phyloP scores from a whole-genome alignment of 78 protist genomes.

The Corallochytrium limacisporum region DNA sequence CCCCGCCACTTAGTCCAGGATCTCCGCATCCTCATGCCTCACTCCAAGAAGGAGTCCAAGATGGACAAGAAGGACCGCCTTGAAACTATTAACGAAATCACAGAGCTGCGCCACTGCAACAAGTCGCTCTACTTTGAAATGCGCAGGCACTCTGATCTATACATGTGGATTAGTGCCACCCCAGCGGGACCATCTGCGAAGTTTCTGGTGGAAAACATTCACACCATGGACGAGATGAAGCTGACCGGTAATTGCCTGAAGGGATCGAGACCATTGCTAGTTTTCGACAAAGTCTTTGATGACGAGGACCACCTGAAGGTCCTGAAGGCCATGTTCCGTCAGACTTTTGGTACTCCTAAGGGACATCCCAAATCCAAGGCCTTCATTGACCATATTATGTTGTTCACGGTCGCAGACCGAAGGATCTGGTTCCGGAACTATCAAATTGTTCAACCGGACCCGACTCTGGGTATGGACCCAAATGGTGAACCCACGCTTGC shows the following conservation, averaged over 20 bases:
- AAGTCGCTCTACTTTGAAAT: constrained; percentile 59
- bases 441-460: constrained; percentile 34
- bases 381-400: constrained; percentile 83
- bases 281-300: constrained; percentile 75
- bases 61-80: constrained; percentile 39
- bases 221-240: constrained; percentile 79
- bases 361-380: constrained; percentile 80
- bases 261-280: constrained; percentile 81
- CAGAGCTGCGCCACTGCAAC: constrained; percentile 57
- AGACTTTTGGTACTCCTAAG: constrained; percentile 69
- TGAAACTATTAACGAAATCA: constrained; percentile 49
- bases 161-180: constrained; percentile 61
- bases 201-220: constrained; percentile 65
- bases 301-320: constrained; percentile 35
- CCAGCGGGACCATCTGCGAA: constrained; percentile 84
- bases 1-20: constrained; percentile 59
- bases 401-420: constrained; percentile 64
- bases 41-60: constrained; percentile 22
- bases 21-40: neutral
- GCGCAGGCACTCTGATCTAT: constrained; percentile 42
- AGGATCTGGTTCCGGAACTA: constrained; percentile 84
- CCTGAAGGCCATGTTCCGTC: constrained; percentile 53
- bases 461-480: neutral
- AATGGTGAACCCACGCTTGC: constrained; percentile 28
- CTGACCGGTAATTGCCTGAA: constrained; percentile 90